These are phyloP conservation scores for Aphanocladium album DNA, from an alignment of 2,329 filamentous ascomycete species.

Conservation along the genomic window DNA sequence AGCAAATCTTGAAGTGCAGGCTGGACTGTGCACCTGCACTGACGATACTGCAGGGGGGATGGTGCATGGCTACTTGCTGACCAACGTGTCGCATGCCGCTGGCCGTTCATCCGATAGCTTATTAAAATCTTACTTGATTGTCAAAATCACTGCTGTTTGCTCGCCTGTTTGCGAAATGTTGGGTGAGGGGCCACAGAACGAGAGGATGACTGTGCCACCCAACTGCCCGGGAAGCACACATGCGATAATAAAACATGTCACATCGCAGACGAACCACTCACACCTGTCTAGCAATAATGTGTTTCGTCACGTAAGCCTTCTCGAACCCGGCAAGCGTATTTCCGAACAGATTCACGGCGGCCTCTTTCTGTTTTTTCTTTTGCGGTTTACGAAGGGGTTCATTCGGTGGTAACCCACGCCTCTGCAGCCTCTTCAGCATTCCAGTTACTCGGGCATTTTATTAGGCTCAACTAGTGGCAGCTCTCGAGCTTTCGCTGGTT, in stretches of 20 bases:
- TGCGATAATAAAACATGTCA: not conserved
- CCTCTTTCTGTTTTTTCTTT: not conserved
- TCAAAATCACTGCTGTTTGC: not conserved
- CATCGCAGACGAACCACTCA: not conserved
- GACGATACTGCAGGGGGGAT: not conserved
- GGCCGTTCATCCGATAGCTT: conserved; percentile 2
- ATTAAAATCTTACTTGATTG: not conserved
- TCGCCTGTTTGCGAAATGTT: not conserved
- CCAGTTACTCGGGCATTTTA: not conserved
- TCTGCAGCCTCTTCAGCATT: not conserved
- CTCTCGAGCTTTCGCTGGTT: not conserved
- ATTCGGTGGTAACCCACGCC: not conserved
- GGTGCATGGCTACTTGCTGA: not conserved
- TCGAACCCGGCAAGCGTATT: not conserved
- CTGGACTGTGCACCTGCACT: not conserved
- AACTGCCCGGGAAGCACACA: not conserved
- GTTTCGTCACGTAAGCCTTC: not conserved
- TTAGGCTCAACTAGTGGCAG: not conserved
- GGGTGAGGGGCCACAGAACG: not conserved
- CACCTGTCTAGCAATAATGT: not conserved
- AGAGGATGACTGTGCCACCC: not conserved
- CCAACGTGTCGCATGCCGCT: not conserved
- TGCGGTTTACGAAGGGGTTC: not conserved
- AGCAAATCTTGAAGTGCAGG: not conserved
- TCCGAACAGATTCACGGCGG: not conserved